Evolutionary conservation across 148 eudicot genomes (phyloP).

Genomic region (Amaranthus hypochondriacus): DNA sequence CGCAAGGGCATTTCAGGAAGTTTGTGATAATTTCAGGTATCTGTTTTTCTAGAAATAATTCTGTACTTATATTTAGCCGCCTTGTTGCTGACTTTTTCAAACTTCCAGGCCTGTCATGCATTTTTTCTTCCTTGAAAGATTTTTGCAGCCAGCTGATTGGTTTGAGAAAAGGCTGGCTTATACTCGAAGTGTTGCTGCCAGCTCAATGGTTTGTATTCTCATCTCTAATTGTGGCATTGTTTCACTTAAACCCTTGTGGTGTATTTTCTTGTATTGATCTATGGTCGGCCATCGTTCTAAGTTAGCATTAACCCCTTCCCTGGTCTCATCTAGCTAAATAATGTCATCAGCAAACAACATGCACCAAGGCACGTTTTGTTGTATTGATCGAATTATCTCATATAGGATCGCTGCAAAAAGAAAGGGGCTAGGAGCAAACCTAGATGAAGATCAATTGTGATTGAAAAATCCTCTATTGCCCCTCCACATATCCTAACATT

Average conservation of each 20-base stretch:
- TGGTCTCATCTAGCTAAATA: too few species aligned
- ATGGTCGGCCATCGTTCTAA: not conserved
- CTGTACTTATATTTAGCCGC: not conserved
- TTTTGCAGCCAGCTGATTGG: constrained; percentile 95
- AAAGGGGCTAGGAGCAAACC: too few species aligned
- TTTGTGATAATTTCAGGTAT: constrained; percentile 75
- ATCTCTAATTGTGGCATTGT: constrained; percentile 5
- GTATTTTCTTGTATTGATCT: not conserved
- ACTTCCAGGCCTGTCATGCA: constrained; percentile 95
- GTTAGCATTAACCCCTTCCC: not conserved
- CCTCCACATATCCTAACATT: too few species aligned
- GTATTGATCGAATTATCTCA: too few species aligned
- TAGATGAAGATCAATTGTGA: too few species aligned
- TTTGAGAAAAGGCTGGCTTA: constrained; percentile 93
- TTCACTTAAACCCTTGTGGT: not conserved
- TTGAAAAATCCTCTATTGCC: too few species aligned
- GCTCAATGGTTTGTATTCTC: constrained; percentile 73
- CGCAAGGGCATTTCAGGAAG: constrained; percentile 84
- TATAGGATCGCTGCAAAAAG: too few species aligned
- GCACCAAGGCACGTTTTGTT: too few species aligned
- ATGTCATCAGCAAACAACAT: too few species aligned
- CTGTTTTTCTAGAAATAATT: constrained; percentile 1
- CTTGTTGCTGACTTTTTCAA: constrained; percentile 16
- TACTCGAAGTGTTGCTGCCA: constrained; percentile 91
- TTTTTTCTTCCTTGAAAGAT: constrained; percentile 86